phyloP scores from a whole-genome alignment of 23 red algal species.

The Porphyridium purpureum region DNA sequence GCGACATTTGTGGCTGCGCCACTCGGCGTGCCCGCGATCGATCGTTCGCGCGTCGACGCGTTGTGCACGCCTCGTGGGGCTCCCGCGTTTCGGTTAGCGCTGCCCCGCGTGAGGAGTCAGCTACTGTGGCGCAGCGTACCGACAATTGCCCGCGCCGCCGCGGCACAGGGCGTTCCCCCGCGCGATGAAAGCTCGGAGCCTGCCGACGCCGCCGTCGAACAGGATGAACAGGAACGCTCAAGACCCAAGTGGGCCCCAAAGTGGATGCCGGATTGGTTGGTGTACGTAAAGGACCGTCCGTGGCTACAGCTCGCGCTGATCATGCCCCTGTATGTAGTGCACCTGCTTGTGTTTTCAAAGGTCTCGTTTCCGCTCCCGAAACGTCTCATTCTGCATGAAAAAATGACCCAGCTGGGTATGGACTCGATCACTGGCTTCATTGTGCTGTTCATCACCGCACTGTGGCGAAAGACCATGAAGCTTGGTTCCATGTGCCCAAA shows the following conservation, averaged over 20 bases:
- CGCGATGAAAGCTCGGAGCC: too few relatives aligned
- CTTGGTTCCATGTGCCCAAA: slow-evolving; percentile 22
- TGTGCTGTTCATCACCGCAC: background rate
- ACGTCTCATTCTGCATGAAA: background rate
- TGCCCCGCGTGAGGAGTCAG: too few relatives aligned
- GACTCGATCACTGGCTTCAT: background rate
- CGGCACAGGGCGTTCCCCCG: too few relatives aligned
- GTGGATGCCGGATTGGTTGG: slow-evolving; percentile 34
- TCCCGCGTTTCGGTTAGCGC: too few relatives aligned
- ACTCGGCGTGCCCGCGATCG: too few relatives aligned
- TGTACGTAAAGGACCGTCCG: slow-evolving; percentile 27
- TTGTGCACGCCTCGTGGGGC: too few relatives aligned
- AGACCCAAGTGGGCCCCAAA: slow-evolving; percentile 46
- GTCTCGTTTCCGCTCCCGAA: slow-evolving; percentile 37
- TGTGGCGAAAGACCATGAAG: slow-evolving; percentile 5
- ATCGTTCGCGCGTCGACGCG: too few relatives aligned
- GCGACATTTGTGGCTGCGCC: too few relatives aligned
- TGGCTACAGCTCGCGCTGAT: slow-evolving; percentile 56
- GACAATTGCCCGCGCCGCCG: too few relatives aligned
- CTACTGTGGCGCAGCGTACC: too few relatives aligned
- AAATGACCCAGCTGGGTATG: background rate
- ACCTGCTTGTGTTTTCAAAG: slow-evolving; percentile 70
- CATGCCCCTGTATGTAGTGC: slow-evolving; percentile 55
- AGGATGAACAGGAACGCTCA: background rate
- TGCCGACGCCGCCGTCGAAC: too few relatives aligned